Base-by-base conservation (phyloP, 2,329 filamentous ascomycete genomes). In the Emmonsiellopsis sp. region DNA sequence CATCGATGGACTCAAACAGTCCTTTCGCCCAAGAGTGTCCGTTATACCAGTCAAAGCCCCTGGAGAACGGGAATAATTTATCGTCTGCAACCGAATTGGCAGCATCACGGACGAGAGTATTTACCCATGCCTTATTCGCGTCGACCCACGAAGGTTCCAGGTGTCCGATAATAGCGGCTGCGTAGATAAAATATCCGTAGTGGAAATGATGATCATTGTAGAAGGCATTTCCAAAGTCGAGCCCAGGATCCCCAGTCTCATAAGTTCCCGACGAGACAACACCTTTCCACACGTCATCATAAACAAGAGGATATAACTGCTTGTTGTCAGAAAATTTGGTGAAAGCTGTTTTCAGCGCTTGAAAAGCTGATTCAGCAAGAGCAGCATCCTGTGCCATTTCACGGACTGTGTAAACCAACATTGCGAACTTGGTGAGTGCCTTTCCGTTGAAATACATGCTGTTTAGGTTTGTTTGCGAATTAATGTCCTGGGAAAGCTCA, bases 381-480 rank as follows among this genome's bases (percentile, higher is more conserved):
- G 70, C 71, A 37, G 71, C 67, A 59, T 89, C 80, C 9, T 76
- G 75, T 5, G 86, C 68, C 57, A 92, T 69, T 58, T 86, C 79
- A 55, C 83, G 75, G 42, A 84, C 76, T 0, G 83, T 80, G 61
- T 86, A 84, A 40, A 88, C 71, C 31, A 91, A 73, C 13, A 76
- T 75, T 0, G 86, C 87, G 67, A 89, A 91, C 66, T 92, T 92
- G 57, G 84, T 85, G 15, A 93, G 72, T 1, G 83, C 86, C 76
- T 92, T 97, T 61, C 93, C 93, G 61, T 87, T 87, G 69, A 86
- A 96, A 70, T 97, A 97, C 83, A 95, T 91, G 38, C 89, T 95
- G 65, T 92, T 81, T 37, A 88, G 74, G 58, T 93, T 81, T 5
- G 83, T 82, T 63, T 93, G 85, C 0, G 74, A 73, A n/a, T 75